Conservation (phyloP, 768 basidiomycete genomes). For the Russula sp. region DNA sequence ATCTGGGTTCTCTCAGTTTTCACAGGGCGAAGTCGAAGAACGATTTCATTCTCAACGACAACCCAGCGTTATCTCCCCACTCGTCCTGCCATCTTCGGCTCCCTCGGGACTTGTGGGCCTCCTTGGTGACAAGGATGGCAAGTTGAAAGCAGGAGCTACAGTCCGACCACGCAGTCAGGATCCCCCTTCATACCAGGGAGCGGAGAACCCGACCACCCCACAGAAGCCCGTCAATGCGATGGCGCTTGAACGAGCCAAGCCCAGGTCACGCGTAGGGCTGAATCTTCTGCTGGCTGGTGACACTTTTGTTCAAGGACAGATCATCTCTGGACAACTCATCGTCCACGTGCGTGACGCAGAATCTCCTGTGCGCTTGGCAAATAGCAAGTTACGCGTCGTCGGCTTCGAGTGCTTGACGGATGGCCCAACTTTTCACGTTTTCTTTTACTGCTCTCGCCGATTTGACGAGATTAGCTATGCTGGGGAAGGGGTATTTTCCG, state of each 20-base stretch:
- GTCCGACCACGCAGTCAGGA: slow-evolving; percentile 32
- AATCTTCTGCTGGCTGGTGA: slow-evolving; percentile 74
- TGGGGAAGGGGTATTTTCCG: slow-evolving; percentile 26
- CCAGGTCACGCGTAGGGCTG: slow-evolving; percentile 69
- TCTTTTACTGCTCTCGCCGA: slow-evolving; percentile 65
- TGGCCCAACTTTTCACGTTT: slow-evolving; percentile 59
- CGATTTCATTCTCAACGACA: slow-evolving; percentile 24
- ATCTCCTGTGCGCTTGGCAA: slow-evolving; percentile 54
- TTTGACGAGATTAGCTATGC: slow-evolving; percentile 44
- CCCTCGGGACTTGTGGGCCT: slow-evolving; percentile 53
- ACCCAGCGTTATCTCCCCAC: slow-evolving; percentile 47
- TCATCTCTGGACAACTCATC: slow-evolving; percentile 61
- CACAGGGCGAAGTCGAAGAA: neutral
- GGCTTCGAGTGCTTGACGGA: slow-evolving; percentile 72
- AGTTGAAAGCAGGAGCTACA: slow-evolving; percentile 46
- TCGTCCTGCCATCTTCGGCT: slow-evolving; percentile 42
- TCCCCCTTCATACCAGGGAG: neutral
- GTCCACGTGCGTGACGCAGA: slow-evolving; percentile 56
- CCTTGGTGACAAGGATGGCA: slow-evolving; percentile 53
- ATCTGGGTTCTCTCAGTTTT: neutral
- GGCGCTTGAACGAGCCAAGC: slow-evolving; percentile 60
- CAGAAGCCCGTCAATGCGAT: slow-evolving; percentile 29
- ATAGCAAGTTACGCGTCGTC: slow-evolving; percentile 71
- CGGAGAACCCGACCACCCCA: neutral
- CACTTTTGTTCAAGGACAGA: slow-evolving; percentile 71